These are phyloP conservation scores for Claviceps pazoutovae DNA, from an alignment of 2,329 filamentous ascomycete species.

Conservation along the genomic window DNA sequence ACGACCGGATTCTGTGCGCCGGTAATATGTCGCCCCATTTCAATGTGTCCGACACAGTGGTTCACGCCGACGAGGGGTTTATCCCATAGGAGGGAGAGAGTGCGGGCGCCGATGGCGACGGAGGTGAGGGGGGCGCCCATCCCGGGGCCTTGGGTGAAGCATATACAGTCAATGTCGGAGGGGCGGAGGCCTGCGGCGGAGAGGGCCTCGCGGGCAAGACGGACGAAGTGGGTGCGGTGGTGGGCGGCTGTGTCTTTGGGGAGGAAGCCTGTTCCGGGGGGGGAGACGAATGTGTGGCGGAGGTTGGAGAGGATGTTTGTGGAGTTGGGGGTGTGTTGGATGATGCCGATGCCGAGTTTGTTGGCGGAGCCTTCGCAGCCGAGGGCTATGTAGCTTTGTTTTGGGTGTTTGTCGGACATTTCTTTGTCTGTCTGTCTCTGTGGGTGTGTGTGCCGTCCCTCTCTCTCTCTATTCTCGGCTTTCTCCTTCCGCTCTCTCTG, in stretches of 20 bases:
- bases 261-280: slow-evolving; percentile 85
- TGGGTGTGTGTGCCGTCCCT: not conserved
- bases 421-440: not conserved
- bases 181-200: slow-evolving; percentile 48
- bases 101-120: slow-evolving; percentile 74
- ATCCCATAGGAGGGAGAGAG: slow-evolving; percentile 68
- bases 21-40: slow-evolving; percentile 93
- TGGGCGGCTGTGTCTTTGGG: slow-evolving; percentile 93
- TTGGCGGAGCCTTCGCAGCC: slow-evolving; percentile 86
- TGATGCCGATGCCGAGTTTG: slow-evolving; percentile 89
- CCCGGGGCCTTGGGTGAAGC: slow-evolving; percentile 88
- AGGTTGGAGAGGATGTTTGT: slow-evolving; percentile 76
- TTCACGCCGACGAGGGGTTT: slow-evolving; percentile 91
- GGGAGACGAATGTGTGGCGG: slow-evolving; percentile 83
- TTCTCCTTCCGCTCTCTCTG: not conserved
- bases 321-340: slow-evolving; percentile 52
- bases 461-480: not conserved
- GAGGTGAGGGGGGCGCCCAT: slow-evolving; percentile 90
- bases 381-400: slow-evolving; percentile 35
- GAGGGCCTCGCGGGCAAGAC: slow-evolving; percentile 68
- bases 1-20: slow-evolving; percentile 85
- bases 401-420: not conserved
- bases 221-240: slow-evolving; percentile 74
- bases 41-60: slow-evolving; percentile 96
- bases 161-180: slow-evolving; percentile 73